Evolutionary conservation across 345 rosid species (phyloP), one percentile per base, ranked within the genome.

Genomic region (Arabidopsis thaliana): DNA sequence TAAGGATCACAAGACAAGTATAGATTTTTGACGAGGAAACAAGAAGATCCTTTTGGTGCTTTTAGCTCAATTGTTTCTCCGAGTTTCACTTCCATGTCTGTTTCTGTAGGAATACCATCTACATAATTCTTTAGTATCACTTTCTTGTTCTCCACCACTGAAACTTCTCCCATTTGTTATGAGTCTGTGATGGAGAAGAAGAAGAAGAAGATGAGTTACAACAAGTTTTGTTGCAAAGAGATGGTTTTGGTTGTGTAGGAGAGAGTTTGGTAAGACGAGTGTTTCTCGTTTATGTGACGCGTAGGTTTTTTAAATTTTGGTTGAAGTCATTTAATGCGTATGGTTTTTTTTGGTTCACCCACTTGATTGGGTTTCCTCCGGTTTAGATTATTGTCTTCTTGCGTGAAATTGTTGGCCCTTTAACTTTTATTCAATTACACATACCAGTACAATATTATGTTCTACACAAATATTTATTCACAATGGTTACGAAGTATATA

Each of bases 1-100:
- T 85, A 85, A 14, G 91, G 89, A 76, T 84, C 88, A 37, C 87
- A 81, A 8, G 88, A 85, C 64, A 87, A 73, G 73, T 75, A 87
- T 20, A 85, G 78, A 70, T 83, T 83, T 74, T 88, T 71, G 0
- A 87, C 71, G 24, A 87, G 78, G 52, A 87, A 56, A 11, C 44
- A 73, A 46, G 69, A 72, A 1, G 83, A 69, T 3, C 63, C 82
- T 65, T 79, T 66, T 25, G 87, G 82, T 41, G 75, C 76, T 42
- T 28, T 67, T 9, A 84, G 67, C 49, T 77, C 34, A 30, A 79
- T 62, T 7, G 48, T 72, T 7, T 78, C 72, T 28, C 71, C 72
- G 2, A 64, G 13, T 2, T 51, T 71, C 16, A 82, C 38, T 30
- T 69, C 76, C 85, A 84, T 79, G 79, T 82, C 83, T 33, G 74